Base-by-base conservation (phyloP, 495 filamentous ascomycete species). In the Symbiotaphrina buchneri region DNA sequence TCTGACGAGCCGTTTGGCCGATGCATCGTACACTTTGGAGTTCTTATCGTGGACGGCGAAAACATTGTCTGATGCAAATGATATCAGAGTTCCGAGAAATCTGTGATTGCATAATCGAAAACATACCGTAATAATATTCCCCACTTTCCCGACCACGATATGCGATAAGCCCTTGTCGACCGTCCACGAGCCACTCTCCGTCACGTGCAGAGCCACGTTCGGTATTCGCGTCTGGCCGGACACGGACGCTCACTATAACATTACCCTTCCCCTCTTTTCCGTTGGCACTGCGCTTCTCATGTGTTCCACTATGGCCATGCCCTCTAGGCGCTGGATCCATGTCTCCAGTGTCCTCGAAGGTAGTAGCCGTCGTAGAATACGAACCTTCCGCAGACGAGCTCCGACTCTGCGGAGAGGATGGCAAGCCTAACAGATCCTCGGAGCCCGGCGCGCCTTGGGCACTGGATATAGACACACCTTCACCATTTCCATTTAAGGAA, bases 41-140 rank as follows among this genome's bases (percentile, higher is more conserved):
- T 97, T 97, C 46, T 93, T 73, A 47, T 95, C 83, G 41, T 85
- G 68, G 6, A 81, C 68, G 18, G 76, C 68, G 53, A 95, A 97
- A 33, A 94, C 87, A 55, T 95, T 94, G 58, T 97, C 82, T 90
- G 47, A 4, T 34, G 33, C 30, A 24, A 35, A 33, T 15, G n/a
- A 7, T 36, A n/a, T n/a, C n/a, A n/a, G n/a, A n/a, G n/a, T n/a
- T n/a, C n/a, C n/a, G n/a, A n/a, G n/a, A n/a, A 17, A 21, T 18
- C 16, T 8, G 11, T 16, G 25, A 0, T 14, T 25, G 13, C 17
- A 20, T 27, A 20, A 16, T 10, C n/a, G 23, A 15, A 30, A 34
- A 38, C 69, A 47, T 54, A 90, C 82, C 87, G 52, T 93, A 97
- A 47, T 68, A 71, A 50, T 94, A 90, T 40, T 91, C 78, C 21